A percentile compares a stretch with the other conserved stretches of the same genome.
phyloP scores from a whole-genome alignment of 1,284 basidiomycete genomes.

The Peniophora sp. region DNA sequence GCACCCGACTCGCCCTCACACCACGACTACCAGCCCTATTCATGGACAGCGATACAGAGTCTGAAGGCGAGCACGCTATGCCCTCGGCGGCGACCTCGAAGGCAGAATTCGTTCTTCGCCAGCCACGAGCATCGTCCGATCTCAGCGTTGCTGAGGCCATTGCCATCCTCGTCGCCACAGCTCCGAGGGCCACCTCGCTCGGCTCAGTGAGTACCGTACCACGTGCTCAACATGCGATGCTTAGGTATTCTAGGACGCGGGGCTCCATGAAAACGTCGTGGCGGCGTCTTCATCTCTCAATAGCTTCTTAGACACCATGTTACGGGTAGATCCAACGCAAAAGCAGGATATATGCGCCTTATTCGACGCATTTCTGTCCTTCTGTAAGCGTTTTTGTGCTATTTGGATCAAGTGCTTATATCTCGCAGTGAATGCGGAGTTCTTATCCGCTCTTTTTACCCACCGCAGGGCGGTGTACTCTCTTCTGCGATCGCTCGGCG shows the following conservation, averaged over 20 bases:
- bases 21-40: background rate
- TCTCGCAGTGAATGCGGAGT: background rate
- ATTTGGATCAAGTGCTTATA: background rate
- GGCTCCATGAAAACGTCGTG: background rate
- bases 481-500: background rate
- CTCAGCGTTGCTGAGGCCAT: background rate
- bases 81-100: background rate
- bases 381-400: background rate
- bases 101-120: background rate
- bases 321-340: background rate
- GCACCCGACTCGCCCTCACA: background rate
- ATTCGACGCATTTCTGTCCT: background rate
- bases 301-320: background rate
- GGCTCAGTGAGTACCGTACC: background rate
- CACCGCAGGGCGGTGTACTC: background rate
- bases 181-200: background rate
- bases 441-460: background rate
- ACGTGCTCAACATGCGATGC: background rate
- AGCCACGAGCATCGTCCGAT: background rate
- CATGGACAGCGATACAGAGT: slow-evolving; percentile 22
- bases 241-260: background rate
- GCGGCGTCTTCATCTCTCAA: background rate
- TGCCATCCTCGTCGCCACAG: background rate
- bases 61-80: slow-evolving; percentile 13
- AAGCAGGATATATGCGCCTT: background rate